Base-by-base conservation (phyloP, 805 yeast genomes). In the Jamesozyma jinghongensis region DNA sequence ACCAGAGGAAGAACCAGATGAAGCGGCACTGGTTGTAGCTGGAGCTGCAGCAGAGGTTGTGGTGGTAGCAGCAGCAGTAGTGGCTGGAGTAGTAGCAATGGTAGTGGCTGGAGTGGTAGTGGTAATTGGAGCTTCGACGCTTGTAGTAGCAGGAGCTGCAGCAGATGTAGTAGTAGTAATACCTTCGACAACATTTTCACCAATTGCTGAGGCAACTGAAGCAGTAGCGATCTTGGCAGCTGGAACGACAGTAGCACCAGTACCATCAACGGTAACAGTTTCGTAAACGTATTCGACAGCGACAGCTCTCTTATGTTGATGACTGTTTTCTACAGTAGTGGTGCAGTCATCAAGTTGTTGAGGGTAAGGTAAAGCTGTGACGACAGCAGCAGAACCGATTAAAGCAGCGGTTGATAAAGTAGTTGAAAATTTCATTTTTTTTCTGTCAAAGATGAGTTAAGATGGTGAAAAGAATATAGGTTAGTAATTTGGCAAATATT, bases 231-330 rank as follows among this genome's bases (percentile, higher is more conserved):
- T 20, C 28, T 36, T 32, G 38, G 42, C 26, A n/a, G 40, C 40
- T 42, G 27, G 43, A 22, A 51, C 41, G 32, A 45, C 44, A 5
- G 42, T 40, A 18, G 41, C 87, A 87, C 99, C 99, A 73, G 94
- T 57, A 36, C 63, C 69, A 46, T 71, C 69, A 38, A 74, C 79
- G 19, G 74, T 68, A 38, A 74, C 72, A 26, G 79, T 73, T 50
- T 74, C 73, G 57, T 75, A 73, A 28, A 69, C 72, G 47, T 70
- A 70, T 53, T 70, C 73, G 45, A 70, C 66, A 33, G 73, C 75
- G 40, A 70, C 66, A 19, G 73, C 75, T 61, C 75, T 68, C 63
- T 68, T 71, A 56, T 71, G 75, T 46, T 62, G 74, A 57, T 70
- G 75, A 41, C 63, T 61, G 45, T 22, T 37, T n/a, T 27, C 38